phyloP scores from a whole-genome alignment of 257 asterid genomes.

The Lycium barbarum region DNA sequence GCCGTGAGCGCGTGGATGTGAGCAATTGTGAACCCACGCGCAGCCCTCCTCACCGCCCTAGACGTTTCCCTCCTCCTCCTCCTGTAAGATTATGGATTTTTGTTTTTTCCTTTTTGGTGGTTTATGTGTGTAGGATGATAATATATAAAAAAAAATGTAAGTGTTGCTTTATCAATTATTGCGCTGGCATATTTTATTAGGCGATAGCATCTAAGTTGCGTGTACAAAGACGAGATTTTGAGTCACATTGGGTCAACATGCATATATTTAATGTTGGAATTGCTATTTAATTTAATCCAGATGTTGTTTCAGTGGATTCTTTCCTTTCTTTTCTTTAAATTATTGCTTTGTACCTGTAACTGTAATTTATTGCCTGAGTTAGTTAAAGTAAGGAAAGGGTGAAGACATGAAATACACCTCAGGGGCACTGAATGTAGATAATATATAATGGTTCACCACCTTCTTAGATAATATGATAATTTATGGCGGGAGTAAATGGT shows the following conservation, averaged over 20 bases:
- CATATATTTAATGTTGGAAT: neutral
- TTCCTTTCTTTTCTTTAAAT: neutral
- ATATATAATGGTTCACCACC: neutral
- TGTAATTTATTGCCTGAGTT: neutral
- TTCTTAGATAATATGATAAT: neutral
- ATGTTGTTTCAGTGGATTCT: neutral
- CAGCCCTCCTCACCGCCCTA: conserved; percentile 47
- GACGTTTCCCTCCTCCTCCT: conserved; percentile 46
- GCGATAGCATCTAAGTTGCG: neutral
- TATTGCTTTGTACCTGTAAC: neutral
- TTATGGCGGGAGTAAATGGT: neutral
- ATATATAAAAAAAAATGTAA: neutral
- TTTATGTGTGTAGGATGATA: neutral
- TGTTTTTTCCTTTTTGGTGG: neutral
- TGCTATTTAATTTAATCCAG: neutral
- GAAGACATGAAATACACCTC: neutral
- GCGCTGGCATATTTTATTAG: conserved; percentile 1
- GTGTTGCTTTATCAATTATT: neutral
- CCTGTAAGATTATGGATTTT: conserved; percentile 43
- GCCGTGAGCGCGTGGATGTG: conserved; percentile 58
- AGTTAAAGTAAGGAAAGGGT: neutral
- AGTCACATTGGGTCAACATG: neutral
- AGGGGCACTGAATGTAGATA: neutral
- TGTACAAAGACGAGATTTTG: neutral
- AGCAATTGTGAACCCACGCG: conserved; percentile 58